A percentile compares a stretch with the other conserved stretches of the same genome.
Evolutionary conservation across 768 basidiomycete genomes (phyloP).

Genomic region (Dioszegia crocea): DNA sequence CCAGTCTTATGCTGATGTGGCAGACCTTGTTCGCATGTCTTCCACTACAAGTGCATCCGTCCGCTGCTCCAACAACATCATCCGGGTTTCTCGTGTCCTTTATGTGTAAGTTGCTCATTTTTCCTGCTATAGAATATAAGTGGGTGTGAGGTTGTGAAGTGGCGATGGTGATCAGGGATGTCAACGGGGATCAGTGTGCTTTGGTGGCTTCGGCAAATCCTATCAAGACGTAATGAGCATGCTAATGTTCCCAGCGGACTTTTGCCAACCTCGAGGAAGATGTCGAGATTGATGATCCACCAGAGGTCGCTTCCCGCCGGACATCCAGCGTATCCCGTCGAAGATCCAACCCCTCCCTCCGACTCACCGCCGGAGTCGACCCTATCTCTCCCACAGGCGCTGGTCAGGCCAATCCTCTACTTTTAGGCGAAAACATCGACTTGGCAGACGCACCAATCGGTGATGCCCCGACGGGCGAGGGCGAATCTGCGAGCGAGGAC

Average conservation of each 20-base stretch:
- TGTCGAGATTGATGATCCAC: conserved; percentile 66
- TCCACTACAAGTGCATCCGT: conserved; percentile 80
- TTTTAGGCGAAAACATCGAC: conserved; percentile 11
- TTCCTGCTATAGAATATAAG: too few species aligned
- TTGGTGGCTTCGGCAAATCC: too few species aligned
- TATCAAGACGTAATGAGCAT: too few species aligned
- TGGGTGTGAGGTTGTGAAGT: too few species aligned
- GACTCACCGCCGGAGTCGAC: conserved; percentile 10
- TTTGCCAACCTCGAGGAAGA: conserved; percentile 94
- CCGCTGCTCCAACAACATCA: conserved; percentile 84
- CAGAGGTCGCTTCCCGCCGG: conserved; percentile 45
- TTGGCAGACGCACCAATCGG: conserved; percentile 17
- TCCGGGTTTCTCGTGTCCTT: conserved; percentile 88
- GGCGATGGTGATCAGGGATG: too few species aligned
- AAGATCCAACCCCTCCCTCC: conserved; percentile 29
- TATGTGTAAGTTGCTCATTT: conserved; percentile 57
- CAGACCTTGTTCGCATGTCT: conserved; percentile 82
- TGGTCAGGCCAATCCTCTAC: conserved; percentile 7
- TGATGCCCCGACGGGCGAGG: conserved; percentile 16
- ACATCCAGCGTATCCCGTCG: conserved; percentile 35
- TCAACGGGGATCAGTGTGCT: too few species aligned
- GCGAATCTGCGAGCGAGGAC: conserved; percentile 3
- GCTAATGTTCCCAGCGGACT: conserved; percentile 56
- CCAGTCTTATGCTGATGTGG: neutral
- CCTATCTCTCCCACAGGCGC: conserved; percentile 3